These are phyloP conservation scores for Colletotrichum tanaceti DNA, from an alignment of 2,329 filamentous ascomycete species.

Conservation along the genomic window DNA sequence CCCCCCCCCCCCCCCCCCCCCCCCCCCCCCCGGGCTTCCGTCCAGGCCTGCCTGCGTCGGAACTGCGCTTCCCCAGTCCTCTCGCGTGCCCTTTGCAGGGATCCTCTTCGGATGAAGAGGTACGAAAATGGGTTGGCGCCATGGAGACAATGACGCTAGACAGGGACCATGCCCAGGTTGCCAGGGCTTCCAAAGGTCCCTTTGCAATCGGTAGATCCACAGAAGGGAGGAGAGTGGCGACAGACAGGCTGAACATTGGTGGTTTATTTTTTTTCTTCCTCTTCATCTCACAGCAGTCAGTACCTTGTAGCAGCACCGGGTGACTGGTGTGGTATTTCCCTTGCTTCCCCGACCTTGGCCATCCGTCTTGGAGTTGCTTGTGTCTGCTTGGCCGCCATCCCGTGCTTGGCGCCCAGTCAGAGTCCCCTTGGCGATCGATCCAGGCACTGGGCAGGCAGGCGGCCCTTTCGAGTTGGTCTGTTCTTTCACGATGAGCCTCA, in stretches of 20 bases:
- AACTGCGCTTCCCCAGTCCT: neutral
- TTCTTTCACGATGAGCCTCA: neutral
- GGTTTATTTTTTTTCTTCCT: too few species aligned
- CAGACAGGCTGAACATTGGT: neutral
- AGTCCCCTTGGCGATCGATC: conserved; percentile 38
- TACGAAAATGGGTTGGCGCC: conserved; percentile 14
- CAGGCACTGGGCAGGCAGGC: too few species aligned
- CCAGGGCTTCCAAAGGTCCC: conserved; percentile 38
- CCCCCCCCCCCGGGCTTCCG: neutral
- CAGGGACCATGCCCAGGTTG: conserved; percentile 20
- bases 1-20: too few species aligned
- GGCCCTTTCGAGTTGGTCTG: conserved; percentile 1
- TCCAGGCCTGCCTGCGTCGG: neutral
- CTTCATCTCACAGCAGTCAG: too few species aligned
- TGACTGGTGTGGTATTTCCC: neutral
- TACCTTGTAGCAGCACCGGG: too few species aligned
- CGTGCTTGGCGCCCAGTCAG: conserved; percentile 30
- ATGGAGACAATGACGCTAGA: conserved; percentile 19
- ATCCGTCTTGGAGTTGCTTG: conserved; percentile 35
- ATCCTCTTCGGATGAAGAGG: conserved; percentile 23
- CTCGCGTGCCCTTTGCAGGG: conserved; percentile 29
- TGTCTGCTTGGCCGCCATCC: conserved; percentile 22
- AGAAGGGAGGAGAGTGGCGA: conserved; percentile 10
- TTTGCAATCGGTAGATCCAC: conserved; percentile 37
- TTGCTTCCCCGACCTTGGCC: conserved; percentile 33